phyloP scores from a whole-genome alignment of 2,329 filamentous ascomycete genomes.

The Penicillium rolfsii region DNA sequence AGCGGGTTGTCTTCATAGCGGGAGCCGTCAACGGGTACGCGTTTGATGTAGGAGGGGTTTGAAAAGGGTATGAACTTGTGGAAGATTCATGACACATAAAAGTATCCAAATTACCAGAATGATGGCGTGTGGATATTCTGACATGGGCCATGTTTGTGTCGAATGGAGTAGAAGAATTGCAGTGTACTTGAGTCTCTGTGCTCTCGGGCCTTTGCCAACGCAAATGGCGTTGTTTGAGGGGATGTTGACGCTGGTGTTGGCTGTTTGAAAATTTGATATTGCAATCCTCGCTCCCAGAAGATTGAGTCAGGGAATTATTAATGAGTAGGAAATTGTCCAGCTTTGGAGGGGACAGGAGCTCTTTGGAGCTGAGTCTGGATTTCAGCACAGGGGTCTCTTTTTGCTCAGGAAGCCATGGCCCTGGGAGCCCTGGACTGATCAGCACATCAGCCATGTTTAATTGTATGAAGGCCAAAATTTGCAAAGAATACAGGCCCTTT shows the following conservation, averaged over 20 bases:
- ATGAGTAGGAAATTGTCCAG: constrained; percentile 1
- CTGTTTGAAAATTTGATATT: neutral
- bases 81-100: neutral
- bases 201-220: neutral
- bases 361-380: constrained; percentile 5
- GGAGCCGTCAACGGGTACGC: neutral
- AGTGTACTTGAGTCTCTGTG: neutral
- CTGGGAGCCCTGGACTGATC: constrained; percentile 12
- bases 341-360: neutral
- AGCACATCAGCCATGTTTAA: constrained; percentile 23
- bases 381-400: constrained; percentile 10
- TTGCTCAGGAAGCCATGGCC: constrained; percentile 13
- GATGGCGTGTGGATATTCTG: no score
- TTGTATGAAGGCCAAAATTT: neutral
- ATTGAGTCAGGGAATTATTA: neutral
- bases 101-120: no score
- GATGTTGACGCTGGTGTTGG: neutral
- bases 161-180: neutral
- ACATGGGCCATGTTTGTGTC: neutral
- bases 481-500: no score
- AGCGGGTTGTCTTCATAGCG: neutral
- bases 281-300: neutral
- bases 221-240: neutral
- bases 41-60: neutral
- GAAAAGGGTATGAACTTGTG: neutral